These are phyloP conservation scores for Casaregolazyma lundiana DNA, from an alignment of 1,139 yeast species.

Conservation along the genomic window DNA sequence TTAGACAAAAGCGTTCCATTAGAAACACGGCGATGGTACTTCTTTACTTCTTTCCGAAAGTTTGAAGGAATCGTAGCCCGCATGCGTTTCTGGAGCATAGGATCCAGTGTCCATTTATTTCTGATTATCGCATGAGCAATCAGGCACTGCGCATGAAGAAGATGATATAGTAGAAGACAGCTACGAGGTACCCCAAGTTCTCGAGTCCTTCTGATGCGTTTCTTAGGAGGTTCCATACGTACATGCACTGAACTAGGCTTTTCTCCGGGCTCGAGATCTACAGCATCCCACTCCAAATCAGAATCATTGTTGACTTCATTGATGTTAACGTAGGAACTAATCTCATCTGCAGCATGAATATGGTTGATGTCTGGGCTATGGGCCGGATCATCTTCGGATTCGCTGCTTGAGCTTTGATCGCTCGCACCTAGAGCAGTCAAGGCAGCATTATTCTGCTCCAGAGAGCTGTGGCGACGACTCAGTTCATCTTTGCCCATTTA, in stretches of 20 bases:
- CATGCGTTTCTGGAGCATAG: constrained; percentile 1
- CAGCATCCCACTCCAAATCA: constrained; percentile 6
- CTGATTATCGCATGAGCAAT: constrained; percentile 4
- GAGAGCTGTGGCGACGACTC: neutral
- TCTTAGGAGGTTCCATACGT: neutral
- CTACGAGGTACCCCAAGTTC: neutral
- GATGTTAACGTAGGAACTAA: neutral
- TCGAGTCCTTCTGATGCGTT: neutral
- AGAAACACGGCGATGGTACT: constrained; percentile 6
- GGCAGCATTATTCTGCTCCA: constrained; percentile 7
- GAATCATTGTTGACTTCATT: neutral
- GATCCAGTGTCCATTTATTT: constrained; percentile 3
- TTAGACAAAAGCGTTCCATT: constrained; percentile 6
- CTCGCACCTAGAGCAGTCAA: neutral
- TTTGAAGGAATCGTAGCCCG: constrained; percentile 1
- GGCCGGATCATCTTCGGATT: neutral
- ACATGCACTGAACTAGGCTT: neutral
- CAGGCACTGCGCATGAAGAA: constrained; percentile 4
- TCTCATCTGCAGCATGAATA: neutral
- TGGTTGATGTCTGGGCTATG: neutral
- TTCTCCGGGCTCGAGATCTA: constrained; percentile 2
- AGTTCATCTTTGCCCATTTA: neutral
- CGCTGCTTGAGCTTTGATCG: neutral
- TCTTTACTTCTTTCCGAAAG: constrained; percentile 8
- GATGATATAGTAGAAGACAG: neutral